These are phyloP conservation scores for Chiua sp. DNA, from an alignment of 1,284 basidiomycete species.

Conservation along the genomic window DNA sequence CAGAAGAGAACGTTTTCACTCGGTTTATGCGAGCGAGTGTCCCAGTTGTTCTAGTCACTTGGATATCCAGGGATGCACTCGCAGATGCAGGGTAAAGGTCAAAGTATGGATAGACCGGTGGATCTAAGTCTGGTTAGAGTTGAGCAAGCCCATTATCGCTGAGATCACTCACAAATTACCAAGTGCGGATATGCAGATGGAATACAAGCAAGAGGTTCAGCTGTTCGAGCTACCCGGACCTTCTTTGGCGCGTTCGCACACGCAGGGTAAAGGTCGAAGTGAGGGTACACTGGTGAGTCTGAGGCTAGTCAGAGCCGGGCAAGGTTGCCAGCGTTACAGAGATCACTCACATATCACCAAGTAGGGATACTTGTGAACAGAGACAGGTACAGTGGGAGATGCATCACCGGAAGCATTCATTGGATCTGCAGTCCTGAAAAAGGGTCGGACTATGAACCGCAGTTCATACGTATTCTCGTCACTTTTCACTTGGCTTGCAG, in stretches of 20 bases:
- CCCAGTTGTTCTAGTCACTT: background rate
- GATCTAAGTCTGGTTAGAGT: slow-evolving; percentile 36
- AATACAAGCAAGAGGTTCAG: background rate
- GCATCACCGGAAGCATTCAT: slow-evolving; percentile 35
- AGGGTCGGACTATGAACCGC: too few relatives aligned
- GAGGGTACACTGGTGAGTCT: slow-evolving; percentile 51
- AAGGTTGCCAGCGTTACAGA: background rate
- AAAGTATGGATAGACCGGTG: slow-evolving; percentile 49
- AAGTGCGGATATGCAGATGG: slow-evolving; percentile 36
- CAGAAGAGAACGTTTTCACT: background rate
- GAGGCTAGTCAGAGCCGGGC: slow-evolving; percentile 11
- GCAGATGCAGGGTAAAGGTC: slow-evolving; percentile 46
- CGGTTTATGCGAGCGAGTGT: background rate
- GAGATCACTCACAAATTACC: slow-evolving; percentile 39
- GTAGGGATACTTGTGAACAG: slow-evolving; percentile 34
- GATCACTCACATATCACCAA: slow-evolving; percentile 41
- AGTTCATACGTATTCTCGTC: too few relatives aligned
- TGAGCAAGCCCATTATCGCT: slow-evolving; percentile 1
- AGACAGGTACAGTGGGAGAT: too few relatives aligned
- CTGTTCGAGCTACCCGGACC: background rate
- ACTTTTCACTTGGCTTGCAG: too few relatives aligned
- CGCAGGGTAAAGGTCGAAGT: slow-evolving; percentile 51
- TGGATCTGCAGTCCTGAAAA: too few relatives aligned
- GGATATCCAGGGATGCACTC: background rate
- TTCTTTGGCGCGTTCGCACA: slow-evolving; percentile 1